Base-by-base conservation (phyloP, 129 eudicot genomes). In the Arctium lappa region DNA sequence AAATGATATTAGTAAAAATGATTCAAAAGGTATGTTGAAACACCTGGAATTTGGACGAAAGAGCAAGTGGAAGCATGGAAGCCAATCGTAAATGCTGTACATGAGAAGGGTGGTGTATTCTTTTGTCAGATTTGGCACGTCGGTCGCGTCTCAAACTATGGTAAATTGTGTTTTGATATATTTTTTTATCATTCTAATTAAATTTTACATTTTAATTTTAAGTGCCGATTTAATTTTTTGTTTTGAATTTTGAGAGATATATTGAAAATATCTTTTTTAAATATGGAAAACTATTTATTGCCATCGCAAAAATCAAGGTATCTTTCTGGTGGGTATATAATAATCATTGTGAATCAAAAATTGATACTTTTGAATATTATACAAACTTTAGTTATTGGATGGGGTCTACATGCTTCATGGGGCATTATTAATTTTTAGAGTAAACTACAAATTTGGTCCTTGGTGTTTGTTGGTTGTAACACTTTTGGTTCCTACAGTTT, bases 1-100 rank as follows among this genome's bases (percentile, higher is more conserved):
- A 29, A 73, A 42, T 63, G 13, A 22, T 32, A 4, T 71, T 11
- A 0, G 30, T 2, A 46, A 62, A 56, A 63, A 79, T 81, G 33
- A 63, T 33, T 29, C 36, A 8, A 11, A 82, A 90, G 94, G 78
- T 90, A 77, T 33, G 80, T 75, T 10, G 80, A 86, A 10, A 84
- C 88, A 6, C 91, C 91, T 56, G 94, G 94, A 77, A 88, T 90
- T 8, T 90, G 94, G 90, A 90, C 88, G 3, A 88, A 88, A 68
- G 90, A 88, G 72, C 94, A 90, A 37, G 88, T 88, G 1, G 89
- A 90, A 50, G 90, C 91, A 75, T 90, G 94, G 94, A 90, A 90
- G 13, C 91, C 94, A 7, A 79, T 90, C 6, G 94, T 90, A 11
- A 84, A 90, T 22, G 93, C 84, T 11, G 93, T 88, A 36, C 93